phyloP scores from a whole-genome alignment of 805 yeast species.

The Lipomyces mesembrius region DNA sequence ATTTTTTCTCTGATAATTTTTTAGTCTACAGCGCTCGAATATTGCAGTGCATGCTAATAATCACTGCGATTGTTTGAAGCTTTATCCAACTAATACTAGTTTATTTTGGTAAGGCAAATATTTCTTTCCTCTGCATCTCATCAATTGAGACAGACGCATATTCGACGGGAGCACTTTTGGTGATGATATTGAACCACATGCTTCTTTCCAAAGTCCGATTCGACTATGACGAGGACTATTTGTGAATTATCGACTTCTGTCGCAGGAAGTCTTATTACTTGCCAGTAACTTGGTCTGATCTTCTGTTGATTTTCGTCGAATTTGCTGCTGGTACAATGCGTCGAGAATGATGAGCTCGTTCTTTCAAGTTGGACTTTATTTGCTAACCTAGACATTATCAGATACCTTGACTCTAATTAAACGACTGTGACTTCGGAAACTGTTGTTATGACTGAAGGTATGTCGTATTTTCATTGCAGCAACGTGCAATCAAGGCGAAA shows the following conservation, averaged over 20 bases:
- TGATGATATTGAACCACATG: constrained; percentile 30
- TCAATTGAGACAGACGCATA: background rate
- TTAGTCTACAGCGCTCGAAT: background rate
- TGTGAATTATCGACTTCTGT: constrained; percentile 29
- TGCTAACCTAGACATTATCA: background rate
- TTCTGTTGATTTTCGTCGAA: constrained; percentile 5
- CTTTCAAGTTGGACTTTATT: background rate
- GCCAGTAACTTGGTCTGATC: constrained; percentile 39
- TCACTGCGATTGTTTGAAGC: background rate
- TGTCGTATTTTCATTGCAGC: constrained; percentile 1
- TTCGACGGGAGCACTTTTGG: background rate
- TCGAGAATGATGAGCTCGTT: background rate
- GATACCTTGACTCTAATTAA: background rate
- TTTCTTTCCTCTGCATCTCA: background rate
- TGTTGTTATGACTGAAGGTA: background rate
- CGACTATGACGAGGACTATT: constrained; percentile 39
- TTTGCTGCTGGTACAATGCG: background rate
- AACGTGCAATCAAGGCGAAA: background rate
- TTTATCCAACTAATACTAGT: background rate
- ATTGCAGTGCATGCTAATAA: background rate
- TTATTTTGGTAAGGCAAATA: constrained; percentile 1
- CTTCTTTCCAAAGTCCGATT: constrained; percentile 38
- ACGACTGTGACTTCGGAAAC: background rate
- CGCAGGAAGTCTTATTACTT: constrained; percentile 38
- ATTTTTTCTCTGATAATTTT: background rate